Evolutionary conservation across 306 rosid species (phyloP), one percentile per base, ranked within the genome.

Genomic region (Cyamopsis tetragonoloba): DNA sequence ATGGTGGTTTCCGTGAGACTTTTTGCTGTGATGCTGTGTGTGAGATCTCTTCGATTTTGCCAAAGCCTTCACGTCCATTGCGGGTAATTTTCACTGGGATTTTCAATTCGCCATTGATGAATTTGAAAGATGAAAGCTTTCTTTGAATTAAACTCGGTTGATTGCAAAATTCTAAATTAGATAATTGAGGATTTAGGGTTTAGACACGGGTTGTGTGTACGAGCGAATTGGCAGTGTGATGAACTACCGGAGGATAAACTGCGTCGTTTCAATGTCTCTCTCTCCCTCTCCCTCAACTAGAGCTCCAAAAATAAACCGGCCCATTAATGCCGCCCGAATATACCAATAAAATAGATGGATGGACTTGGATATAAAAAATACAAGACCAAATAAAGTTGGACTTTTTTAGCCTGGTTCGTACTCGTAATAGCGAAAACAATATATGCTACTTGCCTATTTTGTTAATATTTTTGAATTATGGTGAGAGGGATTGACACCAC

Each of bases 1-100:
- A 5, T 76, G 71, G 18, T 48, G 68, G 23, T 17, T 63, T 4
- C 42, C 56, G 26, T 81, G 81, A 15, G 77, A 48, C 62, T 42
- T 89, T 78, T 77, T 87, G 72, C 67, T 80, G 27, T 80, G 98
- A 19, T 87, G 95, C 46, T 79, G 92, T 37, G 96, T 80, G 71
- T 89, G 98, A 46, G 86, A 85, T 74, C 96, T 77, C 83, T 92
- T 92, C 13, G 96, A 87, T 84, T 85, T 92, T 17, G 98, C 96
- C 76, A 92, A 68, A 28, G 88, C 58, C 73, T 92, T 89, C 14
- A 85, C 80, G 69, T 92, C 98, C 96, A 92, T 88, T 61, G 49
- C 12, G 22, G 30, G 19, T 8, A 7, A 17, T 4, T 23, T 19
- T 13, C 30, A 1, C 6, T 32, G 10, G 41, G 24, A 14, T 43